These are phyloP conservation scores for Wickerhamiella shivajii DNA, from an alignment of 805 yeast genomes.

Conservation along the genomic window DNA sequence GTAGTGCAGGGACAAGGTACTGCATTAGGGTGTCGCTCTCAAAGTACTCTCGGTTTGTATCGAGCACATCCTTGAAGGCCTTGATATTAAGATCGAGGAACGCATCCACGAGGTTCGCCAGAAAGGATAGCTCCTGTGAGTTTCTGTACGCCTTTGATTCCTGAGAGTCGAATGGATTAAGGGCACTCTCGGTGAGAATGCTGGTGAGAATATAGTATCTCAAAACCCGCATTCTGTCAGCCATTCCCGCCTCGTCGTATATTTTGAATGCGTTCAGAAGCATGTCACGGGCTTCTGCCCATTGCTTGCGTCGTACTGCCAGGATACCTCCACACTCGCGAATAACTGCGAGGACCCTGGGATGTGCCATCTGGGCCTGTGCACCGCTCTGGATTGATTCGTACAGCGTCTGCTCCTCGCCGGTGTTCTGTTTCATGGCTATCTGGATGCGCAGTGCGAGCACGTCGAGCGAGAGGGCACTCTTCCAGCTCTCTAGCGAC, in stretches of 20 bases:
- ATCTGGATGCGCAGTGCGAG: conserved; percentile 52
- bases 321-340: conserved; percentile 64
- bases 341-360: conserved; percentile 57
- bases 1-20: conserved; percentile 10
- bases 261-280: conserved; percentile 44
- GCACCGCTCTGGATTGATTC: conserved; percentile 31
- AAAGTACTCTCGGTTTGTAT: not conserved
- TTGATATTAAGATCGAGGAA: conserved; percentile 19
- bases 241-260: conserved; percentile 54
- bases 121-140: conserved; percentile 21
- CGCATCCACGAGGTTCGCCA: conserved; percentile 25
- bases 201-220: conserved; percentile 49
- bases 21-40: conserved; percentile 1
- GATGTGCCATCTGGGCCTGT: conserved; percentile 42
- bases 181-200: conserved; percentile 39
- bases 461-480: conserved; percentile 37
- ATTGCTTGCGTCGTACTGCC: conserved; percentile 39
- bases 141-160: conserved; percentile 43
- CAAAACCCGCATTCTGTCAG: conserved; percentile 41
- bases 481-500: conserved; percentile 12
- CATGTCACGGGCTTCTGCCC: conserved; percentile 39
- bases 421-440: conserved; percentile 28
- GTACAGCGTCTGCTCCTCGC: conserved; percentile 32
- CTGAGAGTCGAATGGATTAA: conserved; percentile 59
- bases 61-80: conserved; percentile 12